Base-by-base conservation (phyloP, 2,329 filamentous ascomycete species). In the Calonectria fujianensis region DNA sequence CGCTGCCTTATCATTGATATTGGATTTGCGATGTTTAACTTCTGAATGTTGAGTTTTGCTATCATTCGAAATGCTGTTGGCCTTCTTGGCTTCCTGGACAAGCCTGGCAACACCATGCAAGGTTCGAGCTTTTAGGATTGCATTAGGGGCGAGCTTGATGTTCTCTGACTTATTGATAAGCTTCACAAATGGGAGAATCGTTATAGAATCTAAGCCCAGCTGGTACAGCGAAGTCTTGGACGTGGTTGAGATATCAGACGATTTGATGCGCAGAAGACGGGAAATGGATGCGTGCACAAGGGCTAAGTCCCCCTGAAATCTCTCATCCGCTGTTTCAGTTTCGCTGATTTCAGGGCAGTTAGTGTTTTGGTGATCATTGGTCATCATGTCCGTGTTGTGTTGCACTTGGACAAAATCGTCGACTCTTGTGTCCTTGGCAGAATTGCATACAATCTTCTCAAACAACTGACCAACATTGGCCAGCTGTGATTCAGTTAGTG, bases 151-250 rank as follows among this genome's bases (percentile, higher is more conserved):
- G n/a, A 63, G n/a, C 24, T 41, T 63, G n/a, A 63, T 41, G 4
- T 27, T 27, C 37, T 63, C 57, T 16, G 35, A 41, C n/a, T 63
- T 63, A n/a, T 41, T 63, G 24, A 63, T 13, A 2, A 63, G 37
- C 13, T 63, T 63, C 10, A 63, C 35, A 7, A 63, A 63, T 29
- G 57, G 57, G 16, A 63, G 57, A 10, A 63, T 29, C 3, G 57
- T 63, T 24, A 63, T 63, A 14, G 57, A 63, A 41, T 63, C 35
- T 3, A 63, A 27, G 13, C 57, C 57, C n/a, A 63, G 41, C 57
- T 63, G 57, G 24, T 63, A 63, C 10, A 63, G 57, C 10, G 57
- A 63, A 41, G 37, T 27, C n/a, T 41, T 41, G 35, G 57, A 20
- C 16, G 39, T 41, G 24, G 39, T 35, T 14, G 37, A 8, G 13